Percentiles rank a stretch among this genome's conserved stretches.
phyloP scores from a whole-genome alignment of 2,329 filamentous ascomycete species.

The Trichoderma endophyticum region DNA sequence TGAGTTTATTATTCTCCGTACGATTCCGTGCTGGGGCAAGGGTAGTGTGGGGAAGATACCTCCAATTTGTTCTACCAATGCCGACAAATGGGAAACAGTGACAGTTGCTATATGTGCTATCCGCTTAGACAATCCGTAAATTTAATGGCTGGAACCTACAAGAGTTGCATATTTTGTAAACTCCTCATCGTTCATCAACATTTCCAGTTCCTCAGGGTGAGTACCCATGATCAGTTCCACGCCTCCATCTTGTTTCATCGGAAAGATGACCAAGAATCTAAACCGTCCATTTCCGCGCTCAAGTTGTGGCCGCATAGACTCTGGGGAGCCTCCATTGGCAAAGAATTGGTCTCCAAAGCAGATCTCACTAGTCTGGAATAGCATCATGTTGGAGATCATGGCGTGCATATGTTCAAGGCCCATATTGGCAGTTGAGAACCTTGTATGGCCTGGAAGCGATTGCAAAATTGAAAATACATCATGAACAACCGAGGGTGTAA shows the following conservation, averaged over 20 bases:
- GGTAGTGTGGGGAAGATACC: not conserved
- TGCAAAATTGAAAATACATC: conserved; percentile 30
- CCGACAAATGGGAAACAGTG: not conserved
- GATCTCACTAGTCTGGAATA: conserved; percentile 29
- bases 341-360: conserved; percentile 30
- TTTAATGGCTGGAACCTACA: not conserved
- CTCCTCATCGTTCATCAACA: conserved; percentile 24
- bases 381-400: conserved; percentile 32
- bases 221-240: conserved; percentile 31
- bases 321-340: conserved; percentile 26
- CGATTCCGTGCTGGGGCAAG: not conserved
- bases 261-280: conserved; percentile 29
- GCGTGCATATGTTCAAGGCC: conserved; percentile 28
- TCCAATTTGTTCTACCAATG: not conserved
- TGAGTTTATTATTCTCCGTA: not conserved
- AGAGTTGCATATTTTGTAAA: not conserved
- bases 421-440: conserved; percentile 27
- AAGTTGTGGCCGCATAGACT: conserved; percentile 30
- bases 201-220: conserved; percentile 29
- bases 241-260: conserved; percentile 29
- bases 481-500: conserved; percentile 28
- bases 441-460: conserved; percentile 27
- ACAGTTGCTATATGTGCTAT: not conserved
- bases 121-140: not conserved
- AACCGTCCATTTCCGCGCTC: conserved; percentile 28